Base-by-base conservation (phyloP, 2,329 filamentous ascomycete genomes). In the Aquanectria penicillioides region DNA sequence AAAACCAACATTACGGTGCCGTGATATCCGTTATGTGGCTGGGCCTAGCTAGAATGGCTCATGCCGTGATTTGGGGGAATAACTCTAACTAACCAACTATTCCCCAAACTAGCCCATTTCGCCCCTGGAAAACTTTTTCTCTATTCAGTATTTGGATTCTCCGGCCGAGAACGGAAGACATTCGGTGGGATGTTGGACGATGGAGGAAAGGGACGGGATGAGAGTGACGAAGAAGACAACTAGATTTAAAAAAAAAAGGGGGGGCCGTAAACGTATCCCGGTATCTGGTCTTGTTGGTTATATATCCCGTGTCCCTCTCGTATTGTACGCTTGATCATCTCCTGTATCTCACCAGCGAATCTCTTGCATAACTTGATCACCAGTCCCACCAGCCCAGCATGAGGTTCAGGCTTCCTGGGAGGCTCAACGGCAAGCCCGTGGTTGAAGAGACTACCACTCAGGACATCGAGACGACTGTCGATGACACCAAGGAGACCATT, bases 361-460 rank as follows among this genome's bases (percentile, higher is more conserved):
- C 2, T n/a, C 28, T 12, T 17, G n/a, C 6, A 18, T 23, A 31
- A 29, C 20, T 52, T 26, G 18, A 23, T 18, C 31, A 15, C 6
- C n/a, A 11, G 37, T 41, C 36, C 34, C 18, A 17, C 17, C 28
- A 13, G 15, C 28, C 17, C 52, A 43, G 2, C 34, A 56, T 56
- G 52, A 56, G 34, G 28, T 54, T 59, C 34, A 28, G 34, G 12
- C 17, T 59, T 15, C 29, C 55, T 13, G 20, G n/a, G n/a, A 20
- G 25, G 41, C 2, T 52, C 41, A 26, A 6, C 34, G 41, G 38
- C 34, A 34, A 18, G 22, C 55, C 55, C 13, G 55, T 53, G 41
- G 49, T 59, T 3, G 48, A 59, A 26, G 55, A 59, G n/a, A 29
- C 20, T 7, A 15, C 26, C 6, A 40, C 38, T 9, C 40, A 48